A percentile compares a stretch with the other conserved stretches of the same genome.
Evolutionary conservation across 2,329 filamentous ascomycete species (phyloP).

Genomic region (Penicillium hordei): DNA sequence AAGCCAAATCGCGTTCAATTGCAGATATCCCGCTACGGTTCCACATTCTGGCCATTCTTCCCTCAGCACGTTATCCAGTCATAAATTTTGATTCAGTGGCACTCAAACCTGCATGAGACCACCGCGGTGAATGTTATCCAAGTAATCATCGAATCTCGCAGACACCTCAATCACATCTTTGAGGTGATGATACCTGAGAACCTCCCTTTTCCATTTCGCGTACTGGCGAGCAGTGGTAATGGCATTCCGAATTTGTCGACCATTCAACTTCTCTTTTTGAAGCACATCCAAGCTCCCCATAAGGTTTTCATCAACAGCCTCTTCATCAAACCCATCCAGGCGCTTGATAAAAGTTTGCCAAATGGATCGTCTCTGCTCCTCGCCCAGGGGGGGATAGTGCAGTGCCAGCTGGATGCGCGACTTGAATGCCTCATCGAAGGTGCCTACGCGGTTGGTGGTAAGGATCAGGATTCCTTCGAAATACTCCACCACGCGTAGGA

Average conservation of each 20-base stretch:
- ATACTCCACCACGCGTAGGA: constrained; percentile 26
- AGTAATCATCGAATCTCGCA: constrained; percentile 12
- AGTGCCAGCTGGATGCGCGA: constrained; percentile 16
- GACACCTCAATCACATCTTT: constrained; percentile 21
- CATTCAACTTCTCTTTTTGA: constrained; percentile 18
- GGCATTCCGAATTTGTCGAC: constrained; percentile 18
- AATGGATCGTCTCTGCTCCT: constrained; percentile 7
- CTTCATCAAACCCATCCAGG: neutral
- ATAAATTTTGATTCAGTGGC: neutral
- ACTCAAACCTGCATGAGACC: neutral
- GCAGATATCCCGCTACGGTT: neutral
- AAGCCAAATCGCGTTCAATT: neutral
- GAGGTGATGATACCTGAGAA: constrained; percentile 15
- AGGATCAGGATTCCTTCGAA: constrained; percentile 26
- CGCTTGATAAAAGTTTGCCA: constrained; percentile 3
- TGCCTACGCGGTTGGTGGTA: constrained; percentile 21
- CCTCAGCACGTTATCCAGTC: neutral
- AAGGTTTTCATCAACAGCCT: constrained; percentile 15
- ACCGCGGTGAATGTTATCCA: constrained; percentile 1
- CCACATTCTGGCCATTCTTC: neutral
- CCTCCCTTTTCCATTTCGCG: constrained; percentile 14
- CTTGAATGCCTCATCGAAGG: constrained; percentile 17
- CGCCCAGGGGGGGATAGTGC: constrained; percentile 10
- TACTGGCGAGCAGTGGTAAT: constrained; percentile 17
- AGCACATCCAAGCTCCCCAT: constrained; percentile 8